Evolutionary conservation across 371 early-diverging fungal genomes (phyloP).

Genomic region (Mucor indicus): DNA sequence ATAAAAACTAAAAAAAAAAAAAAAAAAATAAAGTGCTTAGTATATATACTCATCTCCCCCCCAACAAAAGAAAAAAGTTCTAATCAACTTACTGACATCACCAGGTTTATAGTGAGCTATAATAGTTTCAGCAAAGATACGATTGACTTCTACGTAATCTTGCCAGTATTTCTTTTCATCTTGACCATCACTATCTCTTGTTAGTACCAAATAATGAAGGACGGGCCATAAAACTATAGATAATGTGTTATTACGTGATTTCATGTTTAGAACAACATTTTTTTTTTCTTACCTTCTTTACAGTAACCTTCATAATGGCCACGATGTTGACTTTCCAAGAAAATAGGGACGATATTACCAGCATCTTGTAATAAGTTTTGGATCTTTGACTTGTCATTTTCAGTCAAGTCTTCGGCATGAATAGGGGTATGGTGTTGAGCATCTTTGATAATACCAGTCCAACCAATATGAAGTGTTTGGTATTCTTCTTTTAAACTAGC

Average conservation of each 20-base stretch:
- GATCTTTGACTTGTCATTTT: conserved; percentile 41
- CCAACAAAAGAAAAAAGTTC: not conserved
- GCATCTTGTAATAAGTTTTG: conserved; percentile 44
- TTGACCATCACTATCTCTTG: conserved; percentile 62
- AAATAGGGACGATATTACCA: conserved; percentile 67
- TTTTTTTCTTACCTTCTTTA: conserved; percentile 67
- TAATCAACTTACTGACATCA: conserved; percentile 74
- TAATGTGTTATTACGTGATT: too few species aligned
- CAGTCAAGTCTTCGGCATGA: conserved; percentile 25
- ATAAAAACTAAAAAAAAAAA: conserved; percentile 75
- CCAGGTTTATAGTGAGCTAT: conserved; percentile 70
- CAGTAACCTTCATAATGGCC: conserved; percentile 91
- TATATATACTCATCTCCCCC: not conserved
- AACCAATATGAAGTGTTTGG: conserved; percentile 69
- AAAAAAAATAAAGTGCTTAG: not conserved
- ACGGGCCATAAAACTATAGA: conserved; percentile 93
- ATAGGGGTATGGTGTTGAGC: conserved; percentile 29
- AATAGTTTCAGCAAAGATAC: conserved; percentile 82
- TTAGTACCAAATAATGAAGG: conserved; percentile 93
- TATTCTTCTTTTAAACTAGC: conserved; percentile 48
- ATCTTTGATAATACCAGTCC: conserved; percentile 60
- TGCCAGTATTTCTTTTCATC: conserved; percentile 78
- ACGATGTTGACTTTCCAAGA: conserved; percentile 69
- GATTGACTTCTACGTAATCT: conserved; percentile 88
- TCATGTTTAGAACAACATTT: not conserved